Evolutionary conservation across 176 grass and related monocot genomes (phyloP).

Genomic region (Pontederia crassipes): DNA sequence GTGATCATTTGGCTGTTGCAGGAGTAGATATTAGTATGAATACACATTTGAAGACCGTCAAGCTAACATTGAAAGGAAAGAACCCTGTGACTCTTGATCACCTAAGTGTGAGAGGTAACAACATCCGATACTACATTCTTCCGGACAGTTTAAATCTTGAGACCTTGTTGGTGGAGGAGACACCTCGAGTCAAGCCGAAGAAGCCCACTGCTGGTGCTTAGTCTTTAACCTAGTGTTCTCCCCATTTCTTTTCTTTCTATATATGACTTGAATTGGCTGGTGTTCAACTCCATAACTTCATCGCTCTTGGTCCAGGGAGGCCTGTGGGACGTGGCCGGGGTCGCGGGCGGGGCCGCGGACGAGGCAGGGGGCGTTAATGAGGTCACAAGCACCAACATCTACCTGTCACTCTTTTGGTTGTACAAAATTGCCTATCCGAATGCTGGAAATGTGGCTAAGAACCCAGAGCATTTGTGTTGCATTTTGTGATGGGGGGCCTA

Average conservation of each 20-base stretch:
- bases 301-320: constrained; percentile 31
- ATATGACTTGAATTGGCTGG: background rate
- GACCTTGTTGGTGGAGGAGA: constrained; percentile 82
- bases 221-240: background rate
- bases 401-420: no score
- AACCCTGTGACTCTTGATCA: constrained; percentile 84
- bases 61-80: constrained; percentile 85
- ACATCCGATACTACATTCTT: constrained; percentile 88
- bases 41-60: constrained; percentile 79
- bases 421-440: no score
- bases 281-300: constrained; percentile 11
- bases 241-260: background rate
- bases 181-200: constrained; percentile 75
- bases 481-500: no score
- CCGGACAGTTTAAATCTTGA: constrained; percentile 91
- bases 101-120: constrained; percentile 86
- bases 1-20: constrained; percentile 7
- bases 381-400: no score
- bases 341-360: constrained; percentile 65
- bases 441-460: no score
- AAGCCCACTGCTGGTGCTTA: constrained; percentile 53
- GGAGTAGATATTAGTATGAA: constrained; percentile 97
- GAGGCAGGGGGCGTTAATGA: constrained; percentile 42
- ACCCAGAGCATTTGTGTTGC: no score
- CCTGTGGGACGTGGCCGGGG: constrained; percentile 71